Conservation (phyloP, 306 rosid genomes). For the Fagus crenata region DNA sequence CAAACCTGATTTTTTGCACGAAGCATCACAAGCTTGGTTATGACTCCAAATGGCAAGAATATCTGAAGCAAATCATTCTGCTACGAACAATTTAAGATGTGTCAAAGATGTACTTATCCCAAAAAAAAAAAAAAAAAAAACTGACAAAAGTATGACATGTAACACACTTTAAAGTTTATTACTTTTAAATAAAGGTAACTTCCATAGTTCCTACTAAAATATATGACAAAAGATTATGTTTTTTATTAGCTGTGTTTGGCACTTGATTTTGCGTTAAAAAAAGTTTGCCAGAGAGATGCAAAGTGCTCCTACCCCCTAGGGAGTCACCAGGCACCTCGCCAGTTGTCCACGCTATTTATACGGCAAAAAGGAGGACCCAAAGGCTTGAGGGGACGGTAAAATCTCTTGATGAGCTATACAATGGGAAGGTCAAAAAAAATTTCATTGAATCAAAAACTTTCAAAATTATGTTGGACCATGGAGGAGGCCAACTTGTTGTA, state of each 20-base stretch:
- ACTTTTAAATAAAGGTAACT: neutral
- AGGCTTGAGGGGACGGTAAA: too few species aligned
- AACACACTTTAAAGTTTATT: neutral
- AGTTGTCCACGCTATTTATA: too few species aligned
- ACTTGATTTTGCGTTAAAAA: neutral
- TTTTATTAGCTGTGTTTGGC: neutral
- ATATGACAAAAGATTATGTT: neutral
- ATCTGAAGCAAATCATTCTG: constrained; percentile 98
- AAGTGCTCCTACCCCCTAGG: too few species aligned
- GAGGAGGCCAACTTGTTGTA: too few species aligned
- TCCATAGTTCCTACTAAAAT: neutral
- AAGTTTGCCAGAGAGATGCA: too few species aligned
- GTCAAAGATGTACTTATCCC: constrained; percentile 7
- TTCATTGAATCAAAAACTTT: too few species aligned
- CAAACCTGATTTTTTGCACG: constrained; percentile 97
- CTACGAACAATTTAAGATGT: constrained; percentile 20
- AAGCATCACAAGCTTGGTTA: constrained; percentile 98
- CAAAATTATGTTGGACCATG: too few species aligned
- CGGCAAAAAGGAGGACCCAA: too few species aligned
- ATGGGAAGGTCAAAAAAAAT: too few species aligned
- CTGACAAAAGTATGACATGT: neutral
- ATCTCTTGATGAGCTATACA: too few species aligned
- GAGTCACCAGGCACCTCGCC: too few species aligned
- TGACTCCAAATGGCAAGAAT: constrained; percentile 97
- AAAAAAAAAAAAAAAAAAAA: neutral